Conservation (phyloP, 2,329 filamentous ascomycete genomes). For the Sporothrix brasiliensis region DNA sequence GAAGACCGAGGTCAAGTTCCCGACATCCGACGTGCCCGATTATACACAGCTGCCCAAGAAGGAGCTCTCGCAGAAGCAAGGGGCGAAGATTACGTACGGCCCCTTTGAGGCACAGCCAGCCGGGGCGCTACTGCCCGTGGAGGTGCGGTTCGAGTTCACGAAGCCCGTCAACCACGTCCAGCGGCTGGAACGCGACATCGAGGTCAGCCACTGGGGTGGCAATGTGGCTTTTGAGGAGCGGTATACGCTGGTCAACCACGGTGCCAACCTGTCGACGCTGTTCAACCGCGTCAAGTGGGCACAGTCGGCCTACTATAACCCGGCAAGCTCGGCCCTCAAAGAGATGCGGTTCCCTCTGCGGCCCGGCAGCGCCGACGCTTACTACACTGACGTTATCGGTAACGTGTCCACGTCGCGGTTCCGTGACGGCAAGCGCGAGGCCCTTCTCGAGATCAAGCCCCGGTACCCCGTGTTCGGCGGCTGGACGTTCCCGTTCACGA, state of each 20-base stretch:
- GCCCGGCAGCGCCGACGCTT: slow-evolving; percentile 79
- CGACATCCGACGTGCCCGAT: slow-evolving; percentile 76
- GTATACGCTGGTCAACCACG: slow-evolving; percentile 84
- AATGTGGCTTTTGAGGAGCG: slow-evolving; percentile 95
- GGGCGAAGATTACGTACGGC: slow-evolving; percentile 84
- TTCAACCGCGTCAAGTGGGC: slow-evolving; percentile 80
- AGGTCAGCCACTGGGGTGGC: slow-evolving; percentile 97
- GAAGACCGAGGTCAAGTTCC: slow-evolving; percentile 94
- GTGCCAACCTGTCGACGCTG: slow-evolving; percentile 71
- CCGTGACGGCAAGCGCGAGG: slow-evolving; percentile 73
- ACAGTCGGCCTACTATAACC: slow-evolving; percentile 72
- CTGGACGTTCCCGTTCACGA: slow-evolving; percentile 97
- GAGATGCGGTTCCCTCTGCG: slow-evolving; percentile 79
- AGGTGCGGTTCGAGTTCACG: slow-evolving; percentile 91
- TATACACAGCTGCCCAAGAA: slow-evolving; percentile 76
- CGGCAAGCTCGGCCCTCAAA: slow-evolving; percentile 76
- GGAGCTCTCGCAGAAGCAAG: slow-evolving; percentile 73
- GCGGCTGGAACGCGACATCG: slow-evolving; percentile 82
- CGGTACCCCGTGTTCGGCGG: slow-evolving; percentile 95
- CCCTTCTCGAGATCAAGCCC: slow-evolving; percentile 86
- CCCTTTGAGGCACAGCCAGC: slow-evolving; percentile 81
- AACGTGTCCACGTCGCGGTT: slow-evolving; percentile 95
- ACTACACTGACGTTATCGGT: slow-evolving; percentile 94
- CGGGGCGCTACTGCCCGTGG: slow-evolving; percentile 70
- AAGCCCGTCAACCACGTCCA: slow-evolving; percentile 83